These are phyloP conservation scores for Mycena rebaudengoi DNA, from an alignment of 768 basidiomycete species.

Conservation along the genomic window DNA sequence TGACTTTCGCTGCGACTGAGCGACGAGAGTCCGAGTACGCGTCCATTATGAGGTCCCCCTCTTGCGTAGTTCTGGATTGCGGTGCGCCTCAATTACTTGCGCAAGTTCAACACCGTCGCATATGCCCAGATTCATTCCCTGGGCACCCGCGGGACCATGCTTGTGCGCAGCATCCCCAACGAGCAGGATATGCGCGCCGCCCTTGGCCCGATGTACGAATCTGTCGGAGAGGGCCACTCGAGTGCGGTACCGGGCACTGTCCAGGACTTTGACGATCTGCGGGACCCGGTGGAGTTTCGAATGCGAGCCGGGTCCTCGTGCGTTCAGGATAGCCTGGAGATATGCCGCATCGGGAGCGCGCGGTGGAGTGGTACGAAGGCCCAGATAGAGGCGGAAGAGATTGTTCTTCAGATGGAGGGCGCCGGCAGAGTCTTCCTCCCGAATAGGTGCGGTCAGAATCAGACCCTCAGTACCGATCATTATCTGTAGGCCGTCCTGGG, in stretches of 20 bases:
- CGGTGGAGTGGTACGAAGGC: constrained; percentile 14
- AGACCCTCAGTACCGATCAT: constrained; percentile 12
- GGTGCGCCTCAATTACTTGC: constrained; percentile 40
- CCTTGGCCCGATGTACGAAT: constrained; percentile 16
- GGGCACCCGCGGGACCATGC: constrained; percentile 46
- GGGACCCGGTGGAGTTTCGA: not conserved
- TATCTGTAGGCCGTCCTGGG: constrained; percentile 1
- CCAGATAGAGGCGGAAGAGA: constrained; percentile 18
- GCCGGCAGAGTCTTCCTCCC: not conserved
- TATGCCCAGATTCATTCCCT: constrained; percentile 58
- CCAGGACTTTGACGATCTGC: constrained; percentile 35
- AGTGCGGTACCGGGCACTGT: constrained; percentile 49
- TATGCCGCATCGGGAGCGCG: constrained; percentile 7
- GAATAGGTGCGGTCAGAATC: constrained; percentile 15
- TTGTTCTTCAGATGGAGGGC: not conserved
- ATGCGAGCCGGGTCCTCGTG: constrained; percentile 13
- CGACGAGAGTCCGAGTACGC: constrained; percentile 39
- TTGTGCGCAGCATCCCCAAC: constrained; percentile 52
- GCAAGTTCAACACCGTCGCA: constrained; percentile 51
- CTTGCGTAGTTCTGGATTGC: not conserved
- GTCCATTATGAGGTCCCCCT: constrained; percentile 33
- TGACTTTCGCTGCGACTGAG: constrained; percentile 42
- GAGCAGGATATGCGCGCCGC: constrained; percentile 27
- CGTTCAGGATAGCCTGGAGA: constrained; percentile 16
- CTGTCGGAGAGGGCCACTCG: constrained; percentile 46